phyloP scores from a whole-genome alignment of 1,284 basidiomycete genomes.

The Boletus albobrunnescens region DNA sequence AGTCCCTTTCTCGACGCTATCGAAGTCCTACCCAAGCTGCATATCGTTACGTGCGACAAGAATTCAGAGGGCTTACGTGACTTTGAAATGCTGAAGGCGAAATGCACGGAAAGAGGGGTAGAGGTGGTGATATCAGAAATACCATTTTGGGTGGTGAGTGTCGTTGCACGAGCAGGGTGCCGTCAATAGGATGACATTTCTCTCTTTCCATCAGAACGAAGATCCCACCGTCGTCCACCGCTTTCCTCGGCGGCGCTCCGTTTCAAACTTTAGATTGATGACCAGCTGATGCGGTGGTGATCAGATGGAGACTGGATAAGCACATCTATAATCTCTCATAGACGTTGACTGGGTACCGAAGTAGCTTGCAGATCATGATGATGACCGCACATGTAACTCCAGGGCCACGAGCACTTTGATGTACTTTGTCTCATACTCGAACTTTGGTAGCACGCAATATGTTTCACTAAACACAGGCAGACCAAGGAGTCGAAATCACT shows the following conservation, averaged over 20 bases:
- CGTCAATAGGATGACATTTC: not conserved
- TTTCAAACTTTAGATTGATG: slow-evolving; percentile 43
- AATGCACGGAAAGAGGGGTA: slow-evolving; percentile 33
- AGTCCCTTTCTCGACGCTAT: slow-evolving; percentile 35
- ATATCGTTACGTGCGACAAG: slow-evolving; percentile 38
- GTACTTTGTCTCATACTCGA: no score
- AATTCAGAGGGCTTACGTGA: slow-evolving; percentile 21
- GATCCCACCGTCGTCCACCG: slow-evolving; percentile 37
- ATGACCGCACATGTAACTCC: no score
- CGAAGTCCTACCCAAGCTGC: slow-evolving; percentile 34
- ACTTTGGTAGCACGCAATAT: no score
- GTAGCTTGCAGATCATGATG: not conserved
- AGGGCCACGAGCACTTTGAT: no score
- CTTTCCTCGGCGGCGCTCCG: slow-evolving; percentile 41
- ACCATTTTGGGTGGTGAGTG: slow-evolving; percentile 39
- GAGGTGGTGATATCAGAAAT: slow-evolving; percentile 29
- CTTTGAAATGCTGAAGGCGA: slow-evolving; percentile 24
- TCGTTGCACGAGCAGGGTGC: not conserved
- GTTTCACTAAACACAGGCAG: no score
- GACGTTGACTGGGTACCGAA: not conserved
- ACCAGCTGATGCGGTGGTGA: slow-evolving; percentile 6
- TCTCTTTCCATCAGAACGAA: slow-evolving; percentile 33
- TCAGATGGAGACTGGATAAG: slow-evolving; percentile 1
- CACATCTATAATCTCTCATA: not conserved
- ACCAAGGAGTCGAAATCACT: no score